Conservation (phyloP, 805 yeast species). For the Candida krabiensis region DNA sequence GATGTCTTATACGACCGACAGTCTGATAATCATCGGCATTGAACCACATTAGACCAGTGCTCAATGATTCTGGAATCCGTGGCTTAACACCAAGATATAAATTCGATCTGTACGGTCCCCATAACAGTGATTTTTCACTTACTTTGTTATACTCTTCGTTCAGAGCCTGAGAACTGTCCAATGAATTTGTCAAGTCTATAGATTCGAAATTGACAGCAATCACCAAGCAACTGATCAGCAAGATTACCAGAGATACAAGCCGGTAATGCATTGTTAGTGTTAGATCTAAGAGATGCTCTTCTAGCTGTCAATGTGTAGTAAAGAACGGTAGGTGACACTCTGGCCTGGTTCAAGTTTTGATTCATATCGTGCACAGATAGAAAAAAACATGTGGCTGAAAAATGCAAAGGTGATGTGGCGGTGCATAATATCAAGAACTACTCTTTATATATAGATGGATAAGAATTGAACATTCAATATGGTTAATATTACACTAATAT, state of each 20-base stretch:
- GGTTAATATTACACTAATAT: conserved; percentile 2
- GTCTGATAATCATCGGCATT: conserved; percentile 58
- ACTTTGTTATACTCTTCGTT: conserved; percentile 32
- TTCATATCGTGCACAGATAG: too few species aligned
- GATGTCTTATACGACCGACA: conserved; percentile 62
- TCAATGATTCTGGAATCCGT: conserved; percentile 68
- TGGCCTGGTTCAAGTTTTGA: too few species aligned
- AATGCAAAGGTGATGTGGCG: too few species aligned
- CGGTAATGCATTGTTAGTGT: too few species aligned
- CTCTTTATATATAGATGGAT: too few species aligned
- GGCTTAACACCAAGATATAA: conserved; percentile 87
- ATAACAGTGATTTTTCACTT: conserved; percentile 55
- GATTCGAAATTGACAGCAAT: conserved; percentile 8
- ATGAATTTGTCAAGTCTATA: conserved; percentile 3
- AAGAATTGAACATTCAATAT: too few species aligned
- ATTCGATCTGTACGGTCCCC: conserved; percentile 95
- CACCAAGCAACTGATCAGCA: not conserved
- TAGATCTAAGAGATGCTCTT: too few species aligned
- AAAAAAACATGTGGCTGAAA: too few species aligned
- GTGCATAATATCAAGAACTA: too few species aligned
- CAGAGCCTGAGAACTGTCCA: conserved; percentile 10
- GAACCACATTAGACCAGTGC: conserved; percentile 89
- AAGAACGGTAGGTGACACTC: too few species aligned
- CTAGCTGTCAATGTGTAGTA: too few species aligned
- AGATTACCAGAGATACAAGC: conserved; percentile 4